Base-by-base conservation (phyloP, 768 basidiomycete species). In the Hemileccinum impolitum region DNA sequence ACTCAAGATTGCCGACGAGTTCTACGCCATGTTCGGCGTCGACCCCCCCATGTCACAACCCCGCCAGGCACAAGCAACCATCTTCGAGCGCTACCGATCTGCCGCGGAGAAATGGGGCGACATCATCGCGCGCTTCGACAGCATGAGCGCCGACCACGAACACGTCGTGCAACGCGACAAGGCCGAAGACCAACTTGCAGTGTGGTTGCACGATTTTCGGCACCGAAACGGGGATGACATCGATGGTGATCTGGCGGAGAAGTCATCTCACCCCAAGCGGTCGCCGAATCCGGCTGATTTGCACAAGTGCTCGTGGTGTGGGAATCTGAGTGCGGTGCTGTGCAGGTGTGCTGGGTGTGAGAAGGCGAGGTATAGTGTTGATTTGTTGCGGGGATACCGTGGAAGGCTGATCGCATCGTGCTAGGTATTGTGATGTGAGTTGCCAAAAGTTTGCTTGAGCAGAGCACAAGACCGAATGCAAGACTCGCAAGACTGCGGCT, bases 291-390 rank as follows among this genome's bases (percentile, higher is more conserved):
- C 68, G 17, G 76, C 82, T 8, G 72, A 64, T 32, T 64, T 87
- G 36, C 85, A 81, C 63, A 66, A 74, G 21, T 87, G 85, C 56
- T 81, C 82, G 21, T 81, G 76, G 73, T 84, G 82, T 56, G 71
- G 75, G 4, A 84, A 82, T 50, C 81, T 80, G 2, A 82, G 77
- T 39, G 78, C 78, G 2, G 70, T 71, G 8, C 56, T 81, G 45
- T 70, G 71, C 52, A 80, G 79, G 61, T 82, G 80, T 48, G 55
- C 65, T 6, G 67, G 72, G 4, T 76, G 76, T 40, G 63, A 57
- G 17, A 68, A 64, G 45, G 64, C 71, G 13, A 71, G 71, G 74
- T 72, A 52, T 52, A 45, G 19, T 13, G 9, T 5, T 4, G 25
- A 18, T 21, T 5, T 28, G 11, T 39, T 31, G 36, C 17, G 26